Base-by-base conservation (phyloP, 2,329 filamentous ascomycete species). In the Aphanoascus verrucosus region DNA sequence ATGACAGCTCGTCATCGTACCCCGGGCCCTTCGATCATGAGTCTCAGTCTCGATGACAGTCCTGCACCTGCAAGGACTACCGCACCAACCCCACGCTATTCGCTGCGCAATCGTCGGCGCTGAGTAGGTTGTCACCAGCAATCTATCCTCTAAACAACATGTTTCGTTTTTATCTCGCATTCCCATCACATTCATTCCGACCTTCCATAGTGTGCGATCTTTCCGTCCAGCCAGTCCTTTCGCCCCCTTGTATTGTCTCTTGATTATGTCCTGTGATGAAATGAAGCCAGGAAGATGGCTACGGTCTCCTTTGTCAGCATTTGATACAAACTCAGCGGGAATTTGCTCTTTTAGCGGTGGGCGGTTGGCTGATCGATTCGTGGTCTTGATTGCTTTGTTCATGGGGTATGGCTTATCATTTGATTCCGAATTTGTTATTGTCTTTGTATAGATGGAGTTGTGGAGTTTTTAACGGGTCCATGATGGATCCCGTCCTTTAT, bases 21-120 rank as follows among this genome's bases (percentile, higher is more conserved):
- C 12, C 50, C 56, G 6, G 56, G 58, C 11, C 55, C 56, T 3
- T 56, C 55, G 15, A 59, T 59, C 38, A 52, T 47, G 37, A 37
- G 55, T 15, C 53, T 59, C 23, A 55, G 50, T 34, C 50, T 57
- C 17, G 43, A 57, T 20, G 56, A 57, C 32, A 46, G 37, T 19
- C 53, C 53, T 5, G 32, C 42, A 2, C 49, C 38, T 14, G 40
- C 31, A 20, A 52, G 31, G 43, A 45, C 19, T 38, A 8, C 41
- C 34, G 34, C 48, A 35, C 55, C 48, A 32, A 42, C 47, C 38
- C 44, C 52, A 17, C 56, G 56, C 1, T 57, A 57, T 54, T 57
- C 56, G 15, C 23, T 57, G 12, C 56, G 56, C 9, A 55, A 38
- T n/a, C 53, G 56, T 43, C 49, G 49, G 28, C 53, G 48, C 41